phyloP scores from a whole-genome alignment of 2,329 filamentous ascomycete species.

The Monosporascus cannonballus region DNA sequence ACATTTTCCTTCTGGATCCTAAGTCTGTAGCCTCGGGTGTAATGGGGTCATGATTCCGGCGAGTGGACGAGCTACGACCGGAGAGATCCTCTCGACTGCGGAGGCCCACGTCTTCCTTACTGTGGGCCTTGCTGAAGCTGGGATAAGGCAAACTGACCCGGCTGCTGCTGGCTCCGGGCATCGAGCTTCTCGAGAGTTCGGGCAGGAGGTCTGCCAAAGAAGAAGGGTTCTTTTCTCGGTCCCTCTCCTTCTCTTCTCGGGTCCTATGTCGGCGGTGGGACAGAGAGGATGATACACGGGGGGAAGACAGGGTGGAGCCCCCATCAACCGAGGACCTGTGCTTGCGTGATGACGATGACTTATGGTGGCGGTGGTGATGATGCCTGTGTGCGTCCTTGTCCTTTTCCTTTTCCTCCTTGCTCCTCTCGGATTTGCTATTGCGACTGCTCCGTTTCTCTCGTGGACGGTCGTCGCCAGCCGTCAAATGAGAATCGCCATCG shows the following conservation, averaged over 20 bases:
- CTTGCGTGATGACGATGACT: constrained; percentile 22
- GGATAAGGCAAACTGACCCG: constrained; percentile 28
- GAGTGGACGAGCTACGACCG: constrained; percentile 26
- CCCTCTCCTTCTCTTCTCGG: constrained; percentile 23
- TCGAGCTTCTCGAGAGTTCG: constrained; percentile 19
- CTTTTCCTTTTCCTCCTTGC: constrained; percentile 15
- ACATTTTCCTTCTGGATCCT: constrained; percentile 43
- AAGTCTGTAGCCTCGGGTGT: constrained; percentile 71
- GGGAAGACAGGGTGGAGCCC: constrained; percentile 20
- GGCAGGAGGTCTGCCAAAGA: constrained; percentile 27
- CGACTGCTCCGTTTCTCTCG: constrained; percentile 15
- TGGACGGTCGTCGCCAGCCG: constrained; percentile 15
- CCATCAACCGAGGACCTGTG: constrained; percentile 16
- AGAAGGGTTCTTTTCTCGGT: constrained; percentile 21
- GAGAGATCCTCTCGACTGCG: constrained; percentile 48
- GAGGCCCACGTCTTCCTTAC: constrained; percentile 72
- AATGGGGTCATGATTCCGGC: constrained; percentile 35
- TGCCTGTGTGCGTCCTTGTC: constrained; percentile 19
- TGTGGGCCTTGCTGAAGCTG: constrained; percentile 64
- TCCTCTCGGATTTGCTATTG: constrained; percentile 16
- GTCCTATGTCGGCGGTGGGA: constrained; percentile 25
- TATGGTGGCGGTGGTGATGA: constrained; percentile 12
- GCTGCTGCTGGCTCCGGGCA: constrained; percentile 14
- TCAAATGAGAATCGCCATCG: constrained; percentile 8
- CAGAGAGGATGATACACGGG: background rate